Evolutionary conservation across 106 monocot genomes (phyloP).

Genomic region (Gastrodia elata): DNA sequence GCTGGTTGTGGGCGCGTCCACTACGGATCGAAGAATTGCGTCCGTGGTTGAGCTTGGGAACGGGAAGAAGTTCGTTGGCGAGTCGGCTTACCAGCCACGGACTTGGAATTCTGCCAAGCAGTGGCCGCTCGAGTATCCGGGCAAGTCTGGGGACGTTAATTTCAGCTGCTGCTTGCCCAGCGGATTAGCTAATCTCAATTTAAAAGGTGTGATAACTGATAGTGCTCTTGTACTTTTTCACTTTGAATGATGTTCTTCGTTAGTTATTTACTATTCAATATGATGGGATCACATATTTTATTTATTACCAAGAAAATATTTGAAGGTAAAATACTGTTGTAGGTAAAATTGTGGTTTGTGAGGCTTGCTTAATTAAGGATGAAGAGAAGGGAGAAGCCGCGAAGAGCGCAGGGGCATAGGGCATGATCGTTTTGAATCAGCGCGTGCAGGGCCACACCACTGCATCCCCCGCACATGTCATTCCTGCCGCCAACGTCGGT

Average conservation of each 20-base stretch:
- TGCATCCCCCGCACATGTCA: background rate
- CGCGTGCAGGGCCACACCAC: background rate
- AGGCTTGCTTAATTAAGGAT: background rate
- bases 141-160: too few species aligned
- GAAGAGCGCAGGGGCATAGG: background rate
- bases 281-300: too few species aligned
- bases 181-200: too few species aligned
- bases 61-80: slow-evolving; percentile 12
- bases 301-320: too few species aligned
- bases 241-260: too few species aligned
- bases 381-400: background rate
- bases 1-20: slow-evolving; percentile 19
- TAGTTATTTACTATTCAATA: too few species aligned
- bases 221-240: too few species aligned
- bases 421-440: slow-evolving; percentile 5
- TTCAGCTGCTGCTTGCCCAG: too few species aligned
- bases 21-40: slow-evolving; percentile 14
- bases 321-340: too few species aligned
- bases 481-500: background rate
- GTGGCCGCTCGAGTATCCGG: too few species aligned
- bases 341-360: slow-evolving; percentile 3
- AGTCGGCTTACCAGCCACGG: slow-evolving; percentile 3
- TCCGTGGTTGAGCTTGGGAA: slow-evolving; percentile 29
- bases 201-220: too few species aligned
- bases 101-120: background rate